Conservation (phyloP, 2,329 filamentous ascomycete species). For the Fusarium virguliforme region DNA sequence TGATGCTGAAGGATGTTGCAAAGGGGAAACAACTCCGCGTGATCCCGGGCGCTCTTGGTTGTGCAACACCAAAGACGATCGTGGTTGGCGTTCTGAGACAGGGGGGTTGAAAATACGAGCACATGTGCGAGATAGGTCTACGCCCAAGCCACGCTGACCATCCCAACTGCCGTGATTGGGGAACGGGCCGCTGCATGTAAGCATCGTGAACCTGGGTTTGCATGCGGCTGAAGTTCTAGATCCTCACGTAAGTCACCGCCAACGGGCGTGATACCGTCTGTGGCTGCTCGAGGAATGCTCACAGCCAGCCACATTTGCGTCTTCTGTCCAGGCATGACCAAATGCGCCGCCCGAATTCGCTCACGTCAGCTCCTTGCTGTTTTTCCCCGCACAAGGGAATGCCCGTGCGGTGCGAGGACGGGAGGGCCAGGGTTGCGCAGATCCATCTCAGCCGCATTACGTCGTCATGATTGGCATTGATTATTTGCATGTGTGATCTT, state of each 20-base stretch:
- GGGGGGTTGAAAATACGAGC: slow-evolving; percentile 9
- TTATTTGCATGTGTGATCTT: not conserved
- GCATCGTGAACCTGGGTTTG: not conserved
- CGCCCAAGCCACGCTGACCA: not conserved
- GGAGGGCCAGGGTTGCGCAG: not conserved
- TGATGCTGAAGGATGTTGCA: not conserved
- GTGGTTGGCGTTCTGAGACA: not conserved
- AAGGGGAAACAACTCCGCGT: not conserved
- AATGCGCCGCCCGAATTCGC: slow-evolving; percentile 5
- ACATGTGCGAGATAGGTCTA: not conserved
- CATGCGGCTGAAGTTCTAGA: slow-evolving; percentile 1
- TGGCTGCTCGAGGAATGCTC: slow-evolving; percentile 1
- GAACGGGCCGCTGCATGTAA: not conserved
- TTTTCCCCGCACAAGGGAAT: slow-evolving; percentile 6
- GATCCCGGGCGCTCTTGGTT: not conserved
- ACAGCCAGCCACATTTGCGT: slow-evolving; percentile 1
- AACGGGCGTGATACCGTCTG: slow-evolving; percentile 5
- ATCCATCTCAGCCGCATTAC: not conserved
- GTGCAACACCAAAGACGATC: not conserved
- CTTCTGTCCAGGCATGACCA: slow-evolving; percentile 2
- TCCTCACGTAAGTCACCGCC: slow-evolving; percentile 1
- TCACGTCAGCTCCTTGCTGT: not conserved
- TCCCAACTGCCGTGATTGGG: slow-evolving; percentile 9
- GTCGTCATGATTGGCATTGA: not conserved
- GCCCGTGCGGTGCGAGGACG: not conserved